phyloP scores from a whole-genome alignment of 805 yeast genomes.

The Schwanniomyces yamadae region DNA sequence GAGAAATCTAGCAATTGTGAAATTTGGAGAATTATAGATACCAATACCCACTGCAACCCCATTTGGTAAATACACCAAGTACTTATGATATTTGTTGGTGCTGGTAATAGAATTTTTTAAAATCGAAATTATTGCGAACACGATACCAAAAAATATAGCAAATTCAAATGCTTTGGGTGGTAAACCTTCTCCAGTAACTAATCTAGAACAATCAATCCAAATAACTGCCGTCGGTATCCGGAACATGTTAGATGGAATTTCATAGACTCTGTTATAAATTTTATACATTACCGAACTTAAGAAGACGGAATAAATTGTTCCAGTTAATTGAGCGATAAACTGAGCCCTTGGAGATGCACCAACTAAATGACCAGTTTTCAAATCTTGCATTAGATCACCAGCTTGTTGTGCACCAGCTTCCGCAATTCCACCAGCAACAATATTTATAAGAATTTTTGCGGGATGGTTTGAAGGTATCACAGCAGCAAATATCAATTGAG shows the following conservation, averaged over 20 bases:
- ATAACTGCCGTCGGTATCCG: slow-evolving; percentile 93
- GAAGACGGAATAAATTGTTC: slow-evolving; percentile 80
- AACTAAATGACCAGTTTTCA: slow-evolving; percentile 87
- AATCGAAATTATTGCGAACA: slow-evolving; percentile 70
- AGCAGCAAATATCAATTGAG: slow-evolving; percentile 84
- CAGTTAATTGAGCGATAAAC: slow-evolving; percentile 84
- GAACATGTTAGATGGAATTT: slow-evolving; percentile 78
- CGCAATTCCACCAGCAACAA: slow-evolving; percentile 94
- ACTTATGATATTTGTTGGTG: slow-evolving; percentile 34
- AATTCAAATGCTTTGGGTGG: slow-evolving; percentile 74
- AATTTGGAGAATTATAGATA: slow-evolving; percentile 88
- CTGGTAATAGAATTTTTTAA: slow-evolving; percentile 56
- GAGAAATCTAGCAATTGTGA: slow-evolving; percentile 86
- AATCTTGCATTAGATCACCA: slow-evolving; percentile 96
- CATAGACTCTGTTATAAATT: slow-evolving; percentile 77
- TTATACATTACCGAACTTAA: slow-evolving; percentile 80
- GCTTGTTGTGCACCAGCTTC: slow-evolving; percentile 99
- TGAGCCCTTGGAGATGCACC: slow-evolving; percentile 95
- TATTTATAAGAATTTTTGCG: slow-evolving; percentile 77
- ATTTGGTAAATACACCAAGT: slow-evolving; percentile 68
- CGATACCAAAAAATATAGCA: slow-evolving; percentile 58
- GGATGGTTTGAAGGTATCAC: slow-evolving; percentile 74
- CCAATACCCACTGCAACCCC: slow-evolving; percentile 99
- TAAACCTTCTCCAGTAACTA: slow-evolving; percentile 86
- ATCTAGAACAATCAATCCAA: slow-evolving; percentile 94